Evolutionary conservation across 2,329 filamentous ascomycete genomes (phyloP), one percentile per base, ranked within the genome.

Genomic region (Botryotinia narcissicola): DNA sequence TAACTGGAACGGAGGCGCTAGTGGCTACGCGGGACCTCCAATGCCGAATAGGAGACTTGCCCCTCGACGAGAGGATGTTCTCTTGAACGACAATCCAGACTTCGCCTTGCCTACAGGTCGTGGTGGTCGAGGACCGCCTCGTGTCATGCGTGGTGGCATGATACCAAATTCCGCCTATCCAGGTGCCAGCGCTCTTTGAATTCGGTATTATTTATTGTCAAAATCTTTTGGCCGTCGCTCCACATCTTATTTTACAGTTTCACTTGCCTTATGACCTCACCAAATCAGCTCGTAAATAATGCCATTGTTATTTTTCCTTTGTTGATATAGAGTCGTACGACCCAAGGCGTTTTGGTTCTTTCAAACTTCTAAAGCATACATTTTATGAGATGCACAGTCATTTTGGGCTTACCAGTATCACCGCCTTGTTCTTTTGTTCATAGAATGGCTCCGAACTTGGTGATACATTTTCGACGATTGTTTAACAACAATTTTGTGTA

Each of bases 41-140:
- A 76, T 78, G 75, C 76, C 77, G 68, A 77, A 75, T 35, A 75
- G 80, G 66, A 75, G 77, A 60, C 76, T 77, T 10, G 67, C 74
- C 20, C 70, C 73, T n/a, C 85, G 89, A 78, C 88, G 88, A 74
- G 89, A 91, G 77, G 93, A 97, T 77, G 86, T 94, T 68, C 84
- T 97, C 57, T 85, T 97, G 74, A 90, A 91, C 78, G 90, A 86
- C 62, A 97, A 97, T 79, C 94, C 95, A 0, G 94, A 98, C 81
- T 98, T 98, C 83, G 88, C 92, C 76, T 82, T 98, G 42, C 91
- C 90, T 1, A 83, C 83, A 35, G 75, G 74, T 9, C 73, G 79
- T 64, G 77, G 77, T 40, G 77, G 76, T 18, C 73, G 78, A 72
- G 76, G 76, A 29, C 73, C 73, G 20, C 61, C 64, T 37, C 74